Conservation (phyloP, 768 basidiomycete species). For the Mycena metata region DNA sequence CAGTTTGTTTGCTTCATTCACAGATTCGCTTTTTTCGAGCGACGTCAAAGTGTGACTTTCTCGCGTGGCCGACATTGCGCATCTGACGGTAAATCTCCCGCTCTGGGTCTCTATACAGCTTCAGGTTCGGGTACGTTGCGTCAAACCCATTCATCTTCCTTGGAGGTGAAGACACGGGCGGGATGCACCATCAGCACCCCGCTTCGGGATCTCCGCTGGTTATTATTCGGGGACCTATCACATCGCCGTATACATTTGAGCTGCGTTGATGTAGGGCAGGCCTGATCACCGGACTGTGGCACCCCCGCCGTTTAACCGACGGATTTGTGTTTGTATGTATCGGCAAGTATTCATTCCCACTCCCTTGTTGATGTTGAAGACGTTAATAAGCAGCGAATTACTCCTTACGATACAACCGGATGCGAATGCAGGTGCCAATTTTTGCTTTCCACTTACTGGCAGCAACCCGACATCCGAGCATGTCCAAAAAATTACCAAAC, state of each 20-base stretch:
- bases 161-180: not conserved
- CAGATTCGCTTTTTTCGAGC: no score
- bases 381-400: slow-evolving; percentile 3
- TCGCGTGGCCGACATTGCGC: slow-evolving; percentile 9
- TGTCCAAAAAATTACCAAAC: slow-evolving; percentile 17
- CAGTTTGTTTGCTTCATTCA: no score
- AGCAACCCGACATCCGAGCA: not conserved
- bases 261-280: slow-evolving; percentile 10
- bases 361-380: slow-evolving; percentile 9
- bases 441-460: not conserved
- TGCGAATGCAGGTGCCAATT: not conserved
- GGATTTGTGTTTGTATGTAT: no score
- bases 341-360: no score
- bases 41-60: not conserved
- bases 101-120: no score
- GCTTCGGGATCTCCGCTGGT: not conserved
- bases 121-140: not conserved
- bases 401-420: slow-evolving; percentile 21
- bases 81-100: not conserved
- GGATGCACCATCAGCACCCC: not conserved
- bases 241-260: not conserved
- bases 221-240: not conserved
- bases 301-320: not conserved
- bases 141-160: not conserved
- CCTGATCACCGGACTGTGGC: not conserved